A percentile compares a stretch with the other conserved stretches of the same genome.
phyloP scores from a whole-genome alignment of 108 stramenopile species.

The Chaetoceros tenuissimus region DNA sequence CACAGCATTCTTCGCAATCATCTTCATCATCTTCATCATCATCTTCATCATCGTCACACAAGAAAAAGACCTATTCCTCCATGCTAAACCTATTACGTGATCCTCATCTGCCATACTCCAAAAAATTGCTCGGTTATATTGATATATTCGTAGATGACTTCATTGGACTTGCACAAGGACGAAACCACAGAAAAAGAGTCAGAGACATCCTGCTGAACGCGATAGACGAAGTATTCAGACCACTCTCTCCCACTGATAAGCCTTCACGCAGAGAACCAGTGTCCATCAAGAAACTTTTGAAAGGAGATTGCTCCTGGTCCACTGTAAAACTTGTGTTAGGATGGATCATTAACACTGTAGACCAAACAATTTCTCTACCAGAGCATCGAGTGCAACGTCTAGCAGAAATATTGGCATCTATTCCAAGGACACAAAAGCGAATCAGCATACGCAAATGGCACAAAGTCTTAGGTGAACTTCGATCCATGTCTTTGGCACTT shows the following conservation, averaged over 20 bases:
- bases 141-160: conserved; percentile 43
- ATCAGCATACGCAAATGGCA: conserved; percentile 1
- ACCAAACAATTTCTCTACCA: conserved; percentile 5
- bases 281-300: conserved; percentile 22
- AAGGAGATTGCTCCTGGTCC: conserved; percentile 9
- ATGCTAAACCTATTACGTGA: too few relatives aligned
- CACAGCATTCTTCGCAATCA: too few relatives aligned
- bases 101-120: too few relatives aligned
- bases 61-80: too few relatives aligned
- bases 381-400: conserved; percentile 4
- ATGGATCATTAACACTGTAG: conserved; percentile 10
- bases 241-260: background rate
- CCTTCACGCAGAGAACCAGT: conserved; percentile 14
- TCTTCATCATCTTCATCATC: background rate
- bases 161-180: conserved; percentile 19
- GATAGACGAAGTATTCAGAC: conserved; percentile 7
- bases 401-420: background rate
- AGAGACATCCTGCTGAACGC: background rate
- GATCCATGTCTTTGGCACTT: conserved; percentile 33
- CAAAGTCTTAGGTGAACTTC: conserved; percentile 3
- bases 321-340: conserved; percentile 4
- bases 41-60: too few relatives aligned
- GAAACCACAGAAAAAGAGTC: background rate
- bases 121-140: conserved; percentile 9
- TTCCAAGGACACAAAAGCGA: conserved; percentile 2